These are phyloP conservation scores for Talaromyces wortmannii DNA, from an alignment of 495 filamentous ascomycete species.

Conservation along the genomic window DNA sequence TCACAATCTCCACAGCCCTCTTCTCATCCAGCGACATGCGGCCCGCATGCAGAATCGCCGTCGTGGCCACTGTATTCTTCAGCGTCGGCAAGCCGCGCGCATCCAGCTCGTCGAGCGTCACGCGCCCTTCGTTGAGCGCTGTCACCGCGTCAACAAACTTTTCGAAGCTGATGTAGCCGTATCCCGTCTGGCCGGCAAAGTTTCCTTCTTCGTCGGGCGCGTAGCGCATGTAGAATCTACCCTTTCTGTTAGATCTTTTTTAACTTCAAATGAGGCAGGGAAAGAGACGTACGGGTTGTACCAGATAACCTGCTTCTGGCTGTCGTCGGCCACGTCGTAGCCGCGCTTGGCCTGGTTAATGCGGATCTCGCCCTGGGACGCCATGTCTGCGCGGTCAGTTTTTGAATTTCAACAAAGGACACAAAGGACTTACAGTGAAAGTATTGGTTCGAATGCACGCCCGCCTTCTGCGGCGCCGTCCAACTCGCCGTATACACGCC, in stretches of 20 bases:
- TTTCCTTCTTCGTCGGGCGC: conserved; percentile 93
- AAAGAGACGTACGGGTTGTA: conserved; percentile 57
- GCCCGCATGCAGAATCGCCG: conserved; percentile 84
- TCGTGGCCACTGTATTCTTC: conserved; percentile 83
- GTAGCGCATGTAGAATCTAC: conserved; percentile 91
- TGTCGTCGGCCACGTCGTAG: conserved; percentile 88
- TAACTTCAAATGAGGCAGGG: neutral
- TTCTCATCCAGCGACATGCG: conserved; percentile 74
- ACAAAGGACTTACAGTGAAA: conserved; percentile 60
- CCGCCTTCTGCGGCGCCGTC: conserved; percentile 87
- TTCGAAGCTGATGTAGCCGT: conserved; percentile 91
- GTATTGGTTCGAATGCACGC: conserved; percentile 92
- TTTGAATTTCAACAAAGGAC: too few species aligned
- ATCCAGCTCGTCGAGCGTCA: conserved; percentile 70
- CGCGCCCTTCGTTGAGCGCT: conserved; percentile 63
- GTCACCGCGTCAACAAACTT: conserved; percentile 90
- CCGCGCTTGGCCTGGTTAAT: conserved; percentile 91
- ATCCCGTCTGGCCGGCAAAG: conserved; percentile 84
- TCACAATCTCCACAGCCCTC: conserved; percentile 65
- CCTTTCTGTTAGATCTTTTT: neutral
- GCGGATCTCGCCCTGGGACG: conserved; percentile 71
- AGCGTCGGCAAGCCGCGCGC: conserved; percentile 75
- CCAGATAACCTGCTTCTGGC: conserved; percentile 63
- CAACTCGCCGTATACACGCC: conserved; percentile 93
- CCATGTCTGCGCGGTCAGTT: conserved; percentile 53